Conservation (phyloP, 495 filamentous ascomycete species). For the Chaetomium fimeti region DNA sequence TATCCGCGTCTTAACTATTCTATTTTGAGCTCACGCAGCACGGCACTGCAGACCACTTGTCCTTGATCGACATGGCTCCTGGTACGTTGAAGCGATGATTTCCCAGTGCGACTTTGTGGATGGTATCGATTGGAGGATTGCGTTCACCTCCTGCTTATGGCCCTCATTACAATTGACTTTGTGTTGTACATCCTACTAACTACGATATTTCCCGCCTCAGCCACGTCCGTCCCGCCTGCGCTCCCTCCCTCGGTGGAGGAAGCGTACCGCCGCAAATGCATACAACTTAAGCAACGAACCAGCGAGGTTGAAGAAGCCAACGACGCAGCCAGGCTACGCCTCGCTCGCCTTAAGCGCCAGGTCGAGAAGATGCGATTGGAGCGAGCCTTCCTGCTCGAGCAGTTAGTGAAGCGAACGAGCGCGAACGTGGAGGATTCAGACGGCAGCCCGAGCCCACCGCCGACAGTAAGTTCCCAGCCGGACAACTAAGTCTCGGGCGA, state of each 20-base stretch:
- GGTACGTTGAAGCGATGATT: conserved; percentile 24
- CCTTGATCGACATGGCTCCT: conserved; percentile 28
- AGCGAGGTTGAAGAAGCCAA: conserved; percentile 87
- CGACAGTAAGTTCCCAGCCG: conserved; percentile 55
- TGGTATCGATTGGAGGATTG: neutral
- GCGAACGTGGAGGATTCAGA: conserved; percentile 74
- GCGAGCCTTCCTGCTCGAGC: conserved; percentile 83
- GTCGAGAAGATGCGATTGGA: conserved; percentile 91
- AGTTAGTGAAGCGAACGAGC: conserved; percentile 79
- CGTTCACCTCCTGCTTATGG: neutral
- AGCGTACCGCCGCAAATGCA: conserved; percentile 95
- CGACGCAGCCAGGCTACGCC: conserved; percentile 71
- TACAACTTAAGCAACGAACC: conserved; percentile 87
- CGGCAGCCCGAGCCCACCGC: conserved; percentile 67
- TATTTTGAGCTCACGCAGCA: neutral
- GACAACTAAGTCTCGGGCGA: conserved; percentile 11
- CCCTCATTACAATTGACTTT: too few species aligned
- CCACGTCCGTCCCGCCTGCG: conserved; percentile 53
- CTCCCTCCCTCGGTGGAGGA: conserved; percentile 94
- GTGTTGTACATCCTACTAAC: conserved; percentile 18
- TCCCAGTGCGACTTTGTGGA: neutral
- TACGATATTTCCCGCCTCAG: conserved; percentile 27
- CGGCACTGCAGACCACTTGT: neutral
- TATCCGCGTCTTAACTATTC: neutral
- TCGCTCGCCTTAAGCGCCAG: conserved; percentile 74